These are phyloP conservation scores for Colletotrichum australisinense DNA, from an alignment of 2,329 filamentous ascomycete genomes.

Conservation along the genomic window DNA sequence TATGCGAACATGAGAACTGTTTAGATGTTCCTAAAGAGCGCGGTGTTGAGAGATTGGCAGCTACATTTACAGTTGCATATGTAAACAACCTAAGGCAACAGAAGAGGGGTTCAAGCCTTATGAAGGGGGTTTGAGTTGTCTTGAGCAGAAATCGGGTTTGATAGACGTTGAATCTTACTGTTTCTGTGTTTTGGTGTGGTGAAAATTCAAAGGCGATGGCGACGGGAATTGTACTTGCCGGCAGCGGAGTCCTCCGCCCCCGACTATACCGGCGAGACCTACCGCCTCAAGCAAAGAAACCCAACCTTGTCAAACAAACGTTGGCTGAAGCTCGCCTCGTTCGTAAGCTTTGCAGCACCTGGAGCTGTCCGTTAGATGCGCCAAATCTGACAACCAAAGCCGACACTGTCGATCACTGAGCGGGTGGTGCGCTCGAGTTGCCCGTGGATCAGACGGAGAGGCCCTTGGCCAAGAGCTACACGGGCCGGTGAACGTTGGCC, in stretches of 20 bases:
- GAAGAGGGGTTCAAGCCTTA: not conserved
- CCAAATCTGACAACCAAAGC: not conserved
- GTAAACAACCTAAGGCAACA: not conserved
- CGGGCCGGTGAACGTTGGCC: not conserved
- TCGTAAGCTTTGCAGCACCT: not conserved
- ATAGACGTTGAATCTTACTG: not conserved
- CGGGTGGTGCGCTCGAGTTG: not conserved
- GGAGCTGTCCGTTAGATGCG: not conserved
- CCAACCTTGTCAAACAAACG: not conserved
- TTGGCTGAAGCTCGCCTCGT: not conserved
- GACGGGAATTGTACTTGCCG: not conserved
- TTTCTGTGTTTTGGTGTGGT: not conserved
- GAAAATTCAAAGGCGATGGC: not conserved
- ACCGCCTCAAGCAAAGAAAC: not conserved
- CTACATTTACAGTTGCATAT: not conserved
- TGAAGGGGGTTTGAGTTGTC: not conserved
- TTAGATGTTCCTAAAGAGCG: not conserved
- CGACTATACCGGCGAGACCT: slow-evolving; percentile 2
- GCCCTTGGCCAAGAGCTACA: slow-evolving; percentile 6
- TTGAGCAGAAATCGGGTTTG: not conserved
- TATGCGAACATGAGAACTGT: not conserved
- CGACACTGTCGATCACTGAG: not conserved
- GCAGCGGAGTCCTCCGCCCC: not conserved
- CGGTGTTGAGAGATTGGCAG: not conserved
- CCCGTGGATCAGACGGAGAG: slow-evolving; percentile 19